A percentile compares a stretch with the other conserved stretches of the same genome.
These are phyloP conservation scores for Vaccinium macrocarpon DNA, from an alignment of 148 eudicot species.

Conservation along the genomic window DNA sequence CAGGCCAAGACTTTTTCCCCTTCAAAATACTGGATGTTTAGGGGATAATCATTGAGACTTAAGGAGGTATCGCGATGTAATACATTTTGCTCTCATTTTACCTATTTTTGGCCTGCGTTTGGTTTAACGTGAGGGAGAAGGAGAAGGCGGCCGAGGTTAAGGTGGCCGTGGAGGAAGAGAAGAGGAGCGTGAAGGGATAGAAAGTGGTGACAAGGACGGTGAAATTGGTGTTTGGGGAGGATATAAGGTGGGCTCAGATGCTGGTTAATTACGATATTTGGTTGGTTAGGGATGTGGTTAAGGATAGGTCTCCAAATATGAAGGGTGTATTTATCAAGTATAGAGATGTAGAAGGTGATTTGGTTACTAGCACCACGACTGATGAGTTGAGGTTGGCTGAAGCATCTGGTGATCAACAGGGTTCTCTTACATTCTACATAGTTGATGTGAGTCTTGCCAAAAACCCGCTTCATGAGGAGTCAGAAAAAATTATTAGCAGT, in stretches of 20 bases:
- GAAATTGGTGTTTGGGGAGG: conserved; percentile 82
- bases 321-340: conserved; percentile 83
- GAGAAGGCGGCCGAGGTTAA: conserved; percentile 50
- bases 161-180: conserved; percentile 80
- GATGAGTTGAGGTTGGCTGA: conserved; percentile 88
- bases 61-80: too few species aligned
- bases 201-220: conserved; percentile 56
- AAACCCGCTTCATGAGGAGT: conserved; percentile 63
- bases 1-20: neutral
- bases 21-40: neutral
- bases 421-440: conserved; percentile 68
- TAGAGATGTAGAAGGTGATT: conserved; percentile 85
- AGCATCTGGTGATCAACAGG: conserved; percentile 47
- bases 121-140: conserved; percentile 17
- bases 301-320: conserved; percentile 74
- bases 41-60: neutral
- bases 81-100: too few species aligned
- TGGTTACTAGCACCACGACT: conserved; percentile 80
- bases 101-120: neutral
- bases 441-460: conserved; percentile 77
- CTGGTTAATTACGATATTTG: conserved; percentile 53
- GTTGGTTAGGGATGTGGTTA: conserved; percentile 68
- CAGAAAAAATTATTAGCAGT: conserved; percentile 19
- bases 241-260: conserved; percentile 79
- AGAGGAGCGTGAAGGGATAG: conserved; percentile 53